These are phyloP conservation scores for Vachellia collinsii DNA, from an alignment of 306 rosid genomes.

Conservation along the genomic window DNA sequence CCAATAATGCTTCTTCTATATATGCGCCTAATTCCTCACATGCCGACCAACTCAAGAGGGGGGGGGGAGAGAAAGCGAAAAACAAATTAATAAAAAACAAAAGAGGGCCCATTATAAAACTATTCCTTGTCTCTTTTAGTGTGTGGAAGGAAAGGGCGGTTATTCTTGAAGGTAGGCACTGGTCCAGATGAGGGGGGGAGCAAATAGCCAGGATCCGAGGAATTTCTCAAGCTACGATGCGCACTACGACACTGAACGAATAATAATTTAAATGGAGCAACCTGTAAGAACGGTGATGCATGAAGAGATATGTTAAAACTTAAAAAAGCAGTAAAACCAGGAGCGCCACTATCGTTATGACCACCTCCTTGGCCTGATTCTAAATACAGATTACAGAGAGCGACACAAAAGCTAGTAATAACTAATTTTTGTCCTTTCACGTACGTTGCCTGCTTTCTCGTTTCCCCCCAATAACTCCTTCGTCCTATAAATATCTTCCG, in stretches of 20 bases:
- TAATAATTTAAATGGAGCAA: neutral
- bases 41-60: conserved; percentile 13
- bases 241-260: neutral
- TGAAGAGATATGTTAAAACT: neutral
- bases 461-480: too few species aligned
- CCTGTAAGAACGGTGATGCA: neutral
- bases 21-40: neutral
- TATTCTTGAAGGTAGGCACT: neutral
- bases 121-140: neutral
- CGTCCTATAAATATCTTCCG: neutral
- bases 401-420: neutral
- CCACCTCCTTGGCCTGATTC: neutral
- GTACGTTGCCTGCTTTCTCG: neutral
- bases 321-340: neutral
- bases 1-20: conserved; percentile 3
- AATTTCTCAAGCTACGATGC: neutral
- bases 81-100: neutral
- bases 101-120: neutral
- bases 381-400: neutral
- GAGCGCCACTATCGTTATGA: neutral
- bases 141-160: neutral
- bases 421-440: neutral
- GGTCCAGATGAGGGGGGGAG: neutral
- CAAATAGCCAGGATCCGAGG: neutral
- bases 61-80: neutral